Evolutionary conservation across 805 yeast genomes (phyloP).

Genomic region (Komagataella phaffii): DNA sequence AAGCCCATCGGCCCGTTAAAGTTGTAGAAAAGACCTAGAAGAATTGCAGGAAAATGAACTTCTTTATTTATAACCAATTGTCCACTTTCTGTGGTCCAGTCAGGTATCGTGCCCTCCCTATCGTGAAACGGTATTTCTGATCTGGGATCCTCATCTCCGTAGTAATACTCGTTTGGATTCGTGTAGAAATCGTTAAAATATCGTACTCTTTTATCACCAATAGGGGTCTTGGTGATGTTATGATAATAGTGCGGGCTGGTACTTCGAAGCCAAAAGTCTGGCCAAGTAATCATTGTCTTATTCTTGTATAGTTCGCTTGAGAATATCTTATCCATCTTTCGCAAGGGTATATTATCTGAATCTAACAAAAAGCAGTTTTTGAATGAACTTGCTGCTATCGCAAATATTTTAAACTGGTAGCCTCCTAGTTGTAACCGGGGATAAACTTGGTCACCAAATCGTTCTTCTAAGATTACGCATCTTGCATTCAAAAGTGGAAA

Average conservation of each 20-base stretch:
- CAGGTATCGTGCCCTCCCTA: conserved; percentile 54
- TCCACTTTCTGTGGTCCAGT: conserved; percentile 59
- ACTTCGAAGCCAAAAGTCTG: conserved; percentile 81
- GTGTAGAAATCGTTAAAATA: conserved; percentile 17
- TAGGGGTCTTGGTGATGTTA: conserved; percentile 45
- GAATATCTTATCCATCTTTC: conserved; percentile 49
- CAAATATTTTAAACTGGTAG: conserved; percentile 60
- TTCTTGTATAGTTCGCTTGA: conserved; percentile 38
- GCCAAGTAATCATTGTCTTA: conserved; percentile 54
- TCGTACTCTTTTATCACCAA: conserved; percentile 21
- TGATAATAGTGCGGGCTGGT: conserved; percentile 64
- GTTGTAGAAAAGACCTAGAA: conserved; percentile 54
- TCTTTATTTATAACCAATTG: conserved; percentile 46
- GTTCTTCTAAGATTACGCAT: conserved; percentile 53
- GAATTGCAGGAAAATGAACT: conserved; percentile 40
- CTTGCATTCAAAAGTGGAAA: conserved; percentile 50
- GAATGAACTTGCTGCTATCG: conserved; percentile 60
- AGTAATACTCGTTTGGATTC: conserved; percentile 16
- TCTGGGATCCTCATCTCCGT: conserved; percentile 19
- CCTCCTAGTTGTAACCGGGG: conserved; percentile 37
- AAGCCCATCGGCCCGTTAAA: conserved; percentile 46
- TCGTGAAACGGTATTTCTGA: conserved; percentile 40
- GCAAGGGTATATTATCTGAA: conserved; percentile 63
- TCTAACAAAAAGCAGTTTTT: conserved; percentile 62
- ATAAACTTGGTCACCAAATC: conserved; percentile 42